phyloP scores from a whole-genome alignment of 768 basidiomycete species.

The Phlebiopsis flavidoalba region DNA sequence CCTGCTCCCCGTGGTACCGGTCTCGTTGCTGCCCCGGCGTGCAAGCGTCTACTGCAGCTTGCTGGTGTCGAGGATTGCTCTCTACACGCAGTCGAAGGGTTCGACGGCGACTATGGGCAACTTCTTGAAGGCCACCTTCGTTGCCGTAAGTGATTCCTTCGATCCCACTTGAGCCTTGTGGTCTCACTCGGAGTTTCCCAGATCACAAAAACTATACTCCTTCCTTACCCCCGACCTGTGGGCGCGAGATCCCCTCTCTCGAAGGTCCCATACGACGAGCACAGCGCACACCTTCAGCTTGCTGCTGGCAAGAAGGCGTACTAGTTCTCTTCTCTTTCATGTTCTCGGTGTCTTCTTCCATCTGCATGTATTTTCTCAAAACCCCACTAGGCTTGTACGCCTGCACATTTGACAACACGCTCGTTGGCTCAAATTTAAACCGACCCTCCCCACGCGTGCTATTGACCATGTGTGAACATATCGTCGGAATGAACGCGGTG shows the following conservation, averaged over 20 bases:
- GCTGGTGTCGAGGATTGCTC: slow-evolving; percentile 96
- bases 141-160: slow-evolving; percentile 54
- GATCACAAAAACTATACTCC: slow-evolving; percentile 97
- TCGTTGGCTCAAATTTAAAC: background rate
- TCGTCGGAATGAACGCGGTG: too few species aligned
- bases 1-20: slow-evolving; percentile 98
- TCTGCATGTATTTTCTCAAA: slow-evolving; percentile 11
- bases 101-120: slow-evolving; percentile 99
- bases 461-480: background rate
- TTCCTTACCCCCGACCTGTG: slow-evolving; percentile 99
- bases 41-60: slow-evolving; percentile 92
- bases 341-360: slow-evolving; percentile 7
- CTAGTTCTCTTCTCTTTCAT: slow-evolving; percentile 30
- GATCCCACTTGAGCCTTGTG: background rate
- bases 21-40: slow-evolving; percentile 98
- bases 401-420: background rate
- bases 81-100: slow-evolving; percentile 98
- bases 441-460: too few species aligned
- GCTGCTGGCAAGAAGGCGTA: slow-evolving; percentile 71
- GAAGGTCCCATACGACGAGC: slow-evolving; percentile 91
- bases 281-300: slow-evolving; percentile 88
- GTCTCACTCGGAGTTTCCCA: slow-evolving; percentile 20
- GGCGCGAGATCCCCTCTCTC: slow-evolving; percentile 90
- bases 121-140: slow-evolving; percentile 97
- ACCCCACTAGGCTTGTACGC: slow-evolving; percentile 4